Evolutionary conservation across 2,329 filamentous ascomycete genomes (phyloP).

Genomic region (Hymenoscyphus linearis): DNA sequence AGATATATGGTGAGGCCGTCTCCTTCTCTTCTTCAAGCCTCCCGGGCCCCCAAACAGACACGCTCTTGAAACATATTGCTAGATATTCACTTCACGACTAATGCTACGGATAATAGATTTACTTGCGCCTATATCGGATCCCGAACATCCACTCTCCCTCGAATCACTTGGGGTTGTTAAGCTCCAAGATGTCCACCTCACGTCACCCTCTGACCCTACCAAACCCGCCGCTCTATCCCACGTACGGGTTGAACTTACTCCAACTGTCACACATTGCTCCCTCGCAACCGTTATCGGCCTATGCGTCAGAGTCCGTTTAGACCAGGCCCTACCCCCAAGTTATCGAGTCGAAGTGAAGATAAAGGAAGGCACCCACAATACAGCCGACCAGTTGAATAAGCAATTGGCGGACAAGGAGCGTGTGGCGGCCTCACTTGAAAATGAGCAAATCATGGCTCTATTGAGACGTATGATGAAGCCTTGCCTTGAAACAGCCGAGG

Average conservation of each 20-base stretch:
- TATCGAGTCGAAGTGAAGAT: slow-evolving; percentile 90
- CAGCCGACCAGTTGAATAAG: slow-evolving; percentile 94
- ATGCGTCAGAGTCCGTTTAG: slow-evolving; percentile 83
- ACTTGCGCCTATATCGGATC: slow-evolving; percentile 90
- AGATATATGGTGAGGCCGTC: slow-evolving; percentile 78
- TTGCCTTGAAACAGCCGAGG: slow-evolving; percentile 40
- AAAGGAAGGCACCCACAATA: slow-evolving; percentile 93
- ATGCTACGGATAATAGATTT: slow-evolving; percentile 59
- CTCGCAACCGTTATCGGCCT: slow-evolving; percentile 94
- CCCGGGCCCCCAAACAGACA: too few relatives aligned
- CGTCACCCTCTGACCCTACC: slow-evolving; percentile 53
- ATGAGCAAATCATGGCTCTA: slow-evolving; percentile 81
- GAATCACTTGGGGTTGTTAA: slow-evolving; percentile 93
- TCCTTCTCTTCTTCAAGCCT: not conserved
- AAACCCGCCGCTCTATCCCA: slow-evolving; percentile 55
- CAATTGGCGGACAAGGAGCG: slow-evolving; percentile 95
- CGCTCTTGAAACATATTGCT: not conserved
- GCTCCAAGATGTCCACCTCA: slow-evolving; percentile 85
- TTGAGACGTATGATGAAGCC: slow-evolving; percentile 91
- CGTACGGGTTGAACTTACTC: slow-evolving; percentile 85
- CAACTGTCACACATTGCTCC: slow-evolving; percentile 94
- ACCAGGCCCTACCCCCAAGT: slow-evolving; percentile 84
- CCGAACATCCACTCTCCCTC: slow-evolving; percentile 90
- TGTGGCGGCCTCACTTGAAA: slow-evolving; percentile 90
- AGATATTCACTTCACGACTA: slow-evolving; percentile 24